Evolutionary conservation across 2,329 filamentous ascomycete genomes (phyloP).

Genomic region (Colletotrichum sp.): DNA sequence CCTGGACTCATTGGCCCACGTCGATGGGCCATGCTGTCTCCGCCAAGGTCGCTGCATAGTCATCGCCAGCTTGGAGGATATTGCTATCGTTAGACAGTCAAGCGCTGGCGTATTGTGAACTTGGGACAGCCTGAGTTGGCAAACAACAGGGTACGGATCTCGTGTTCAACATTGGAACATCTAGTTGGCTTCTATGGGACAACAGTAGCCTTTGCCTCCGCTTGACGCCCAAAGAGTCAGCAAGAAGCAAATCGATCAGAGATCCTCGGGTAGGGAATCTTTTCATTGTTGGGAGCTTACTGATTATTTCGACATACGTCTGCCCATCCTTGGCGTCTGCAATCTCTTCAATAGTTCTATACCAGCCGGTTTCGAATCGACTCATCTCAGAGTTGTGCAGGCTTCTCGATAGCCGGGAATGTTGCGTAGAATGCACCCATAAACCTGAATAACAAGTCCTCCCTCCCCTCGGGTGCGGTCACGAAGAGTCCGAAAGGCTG

Average conservation of each 20-base stretch:
- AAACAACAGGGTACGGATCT: neutral
- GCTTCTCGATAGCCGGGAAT: neutral
- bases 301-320: neutral
- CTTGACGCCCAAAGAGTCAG: neutral
- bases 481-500: constrained; percentile 31
- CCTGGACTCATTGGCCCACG: neutral
- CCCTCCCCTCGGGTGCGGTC: constrained; percentile 14
- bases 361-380: neutral
- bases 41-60: neutral
- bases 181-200: neutral
- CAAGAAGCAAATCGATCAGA: neutral
- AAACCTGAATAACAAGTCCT: neutral
- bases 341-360: neutral
- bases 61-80: neutral
- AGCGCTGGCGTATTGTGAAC: neutral
- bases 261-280: neutral
- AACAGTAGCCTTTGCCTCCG: neutral
- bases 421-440: neutral
- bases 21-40: neutral
- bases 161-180: neutral
- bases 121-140: neutral
- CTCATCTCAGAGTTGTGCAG: neutral
- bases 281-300: neutral
- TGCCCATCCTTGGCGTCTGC: neutral
- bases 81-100: neutral